phyloP scores from a whole-genome alignment of 2,329 filamentous ascomycete species.

The Aspergillus eucalypticola region DNA sequence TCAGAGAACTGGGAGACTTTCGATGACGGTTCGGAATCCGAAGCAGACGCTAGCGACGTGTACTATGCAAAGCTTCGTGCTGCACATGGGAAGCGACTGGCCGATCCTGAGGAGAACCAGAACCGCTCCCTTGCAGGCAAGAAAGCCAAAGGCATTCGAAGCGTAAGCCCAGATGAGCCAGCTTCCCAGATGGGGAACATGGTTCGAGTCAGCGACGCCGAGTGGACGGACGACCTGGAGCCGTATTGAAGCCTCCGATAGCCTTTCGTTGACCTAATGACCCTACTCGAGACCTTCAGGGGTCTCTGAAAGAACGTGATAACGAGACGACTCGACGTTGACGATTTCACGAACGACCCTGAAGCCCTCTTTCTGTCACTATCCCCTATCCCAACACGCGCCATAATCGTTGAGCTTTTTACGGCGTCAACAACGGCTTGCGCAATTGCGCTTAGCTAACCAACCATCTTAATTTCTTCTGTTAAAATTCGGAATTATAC shows the following conservation, averaged over 20 bases:
- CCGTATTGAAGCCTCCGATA: constrained; percentile 34
- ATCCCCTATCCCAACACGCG: background rate
- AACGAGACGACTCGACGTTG: constrained; percentile 24
- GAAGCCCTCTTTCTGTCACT: constrained; percentile 11
- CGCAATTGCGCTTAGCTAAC: constrained; percentile 8
- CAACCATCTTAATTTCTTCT: constrained; percentile 24
- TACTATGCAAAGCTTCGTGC: constrained; percentile 79
- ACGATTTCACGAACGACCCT: constrained; percentile 31
- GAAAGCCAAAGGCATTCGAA: constrained; percentile 50
- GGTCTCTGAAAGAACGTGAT: constrained; percentile 22
- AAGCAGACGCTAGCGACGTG: constrained; percentile 71
- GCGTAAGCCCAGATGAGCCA: constrained; percentile 46
- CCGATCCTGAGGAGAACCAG: constrained; percentile 38
- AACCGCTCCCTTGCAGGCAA: constrained; percentile 38
- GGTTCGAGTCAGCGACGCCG: constrained; percentile 52
- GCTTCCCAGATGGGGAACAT: constrained; percentile 46
- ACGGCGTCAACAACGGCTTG: constrained; percentile 7
- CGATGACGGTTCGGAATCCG: constrained; percentile 75
- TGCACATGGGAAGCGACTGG: constrained; percentile 65
- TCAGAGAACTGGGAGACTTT: constrained; percentile 99
- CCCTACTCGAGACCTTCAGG: constrained; percentile 14
- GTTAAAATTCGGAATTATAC: constrained; percentile 35
- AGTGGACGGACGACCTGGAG: constrained; percentile 56
- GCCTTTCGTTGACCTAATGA: background rate
- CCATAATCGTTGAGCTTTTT: constrained; percentile 12